Evolutionary conservation across 306 rosid genomes (phyloP).

Genomic region (Cucurbita pepo): DNA sequence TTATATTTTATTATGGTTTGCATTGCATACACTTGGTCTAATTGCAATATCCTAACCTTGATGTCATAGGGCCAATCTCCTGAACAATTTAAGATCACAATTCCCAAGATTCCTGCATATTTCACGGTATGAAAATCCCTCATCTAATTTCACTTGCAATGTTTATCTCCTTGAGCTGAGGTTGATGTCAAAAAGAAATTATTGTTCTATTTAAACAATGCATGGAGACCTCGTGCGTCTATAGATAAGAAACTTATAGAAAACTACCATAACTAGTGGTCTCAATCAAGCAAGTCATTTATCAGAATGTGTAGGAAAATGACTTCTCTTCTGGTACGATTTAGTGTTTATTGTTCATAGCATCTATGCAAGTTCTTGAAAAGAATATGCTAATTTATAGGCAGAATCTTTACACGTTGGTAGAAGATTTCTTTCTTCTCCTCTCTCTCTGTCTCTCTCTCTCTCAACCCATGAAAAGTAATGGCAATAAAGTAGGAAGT

Average conservation of each 20-base stretch:
- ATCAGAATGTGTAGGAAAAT: not conserved
- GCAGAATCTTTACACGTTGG: not conserved
- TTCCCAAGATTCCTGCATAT: slow-evolving; percentile 60
- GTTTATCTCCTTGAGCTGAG: not conserved
- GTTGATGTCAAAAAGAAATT: not conserved
- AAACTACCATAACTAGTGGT: not conserved
- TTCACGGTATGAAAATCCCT: slow-evolving; percentile 39
- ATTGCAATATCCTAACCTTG: not conserved
- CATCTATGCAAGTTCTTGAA: not conserved
- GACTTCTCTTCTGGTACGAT: not conserved
- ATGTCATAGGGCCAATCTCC: slow-evolving; percentile 42
- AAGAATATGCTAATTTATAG: not conserved
- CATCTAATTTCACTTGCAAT: not conserved
- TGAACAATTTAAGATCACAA: slow-evolving; percentile 52
- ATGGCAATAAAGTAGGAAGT: not conserved
- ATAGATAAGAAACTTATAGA: not conserved
- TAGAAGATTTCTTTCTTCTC: not conserved
- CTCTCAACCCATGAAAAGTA: not conserved
- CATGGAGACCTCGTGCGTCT: not conserved
- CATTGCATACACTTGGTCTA: not conserved
- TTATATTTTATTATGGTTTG: not conserved
- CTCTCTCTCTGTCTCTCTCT: not conserved
- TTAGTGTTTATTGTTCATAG: not conserved
- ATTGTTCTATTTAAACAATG: not conserved
- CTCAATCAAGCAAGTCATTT: not conserved